Evolutionary conservation across 495 filamentous ascomycete genomes (phyloP).

Genomic region (Rhizodiscina lignyota): DNA sequence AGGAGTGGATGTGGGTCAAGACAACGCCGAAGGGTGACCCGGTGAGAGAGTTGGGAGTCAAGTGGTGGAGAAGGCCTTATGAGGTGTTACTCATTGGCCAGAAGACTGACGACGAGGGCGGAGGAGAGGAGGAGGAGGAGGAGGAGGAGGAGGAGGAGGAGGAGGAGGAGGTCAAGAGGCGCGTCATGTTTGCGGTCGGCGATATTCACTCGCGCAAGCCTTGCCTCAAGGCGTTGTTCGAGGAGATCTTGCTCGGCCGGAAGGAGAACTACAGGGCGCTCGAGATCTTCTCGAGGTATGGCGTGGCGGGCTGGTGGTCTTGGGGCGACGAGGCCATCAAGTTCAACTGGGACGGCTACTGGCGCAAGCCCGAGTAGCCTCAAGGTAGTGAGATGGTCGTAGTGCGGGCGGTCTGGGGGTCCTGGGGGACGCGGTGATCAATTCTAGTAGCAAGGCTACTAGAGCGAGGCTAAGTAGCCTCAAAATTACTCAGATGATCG

Average conservation of each 20-base stretch:
- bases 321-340: constrained; percentile 79
- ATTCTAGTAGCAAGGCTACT: too few species aligned
- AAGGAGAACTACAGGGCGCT: constrained; percentile 38
- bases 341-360: constrained; percentile 57
- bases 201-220: constrained; percentile 91
- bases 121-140: constrained; percentile 2
- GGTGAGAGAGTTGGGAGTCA: constrained; percentile 45
- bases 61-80: constrained; percentile 82
- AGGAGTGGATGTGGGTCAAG: constrained; percentile 93
- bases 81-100: constrained; percentile 63
- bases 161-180: constrained; percentile 19
- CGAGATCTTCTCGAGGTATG: constrained; percentile 77
- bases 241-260: constrained; percentile 25
- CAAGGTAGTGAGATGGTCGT: too few species aligned
- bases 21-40: constrained; percentile 54
- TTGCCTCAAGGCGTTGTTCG: constrained; percentile 40
- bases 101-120: constrained; percentile 21
- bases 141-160: constrained; percentile 17
- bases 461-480: too few species aligned
- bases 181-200: constrained; percentile 63
- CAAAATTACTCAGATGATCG: too few species aligned
- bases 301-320: constrained; percentile 76
- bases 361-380: too few species aligned
- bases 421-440: too few species aligned
- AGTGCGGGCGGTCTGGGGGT: too few species aligned